Conservation (phyloP, 768 basidiomycete genomes). For the Termitomyces sp. region DNA sequence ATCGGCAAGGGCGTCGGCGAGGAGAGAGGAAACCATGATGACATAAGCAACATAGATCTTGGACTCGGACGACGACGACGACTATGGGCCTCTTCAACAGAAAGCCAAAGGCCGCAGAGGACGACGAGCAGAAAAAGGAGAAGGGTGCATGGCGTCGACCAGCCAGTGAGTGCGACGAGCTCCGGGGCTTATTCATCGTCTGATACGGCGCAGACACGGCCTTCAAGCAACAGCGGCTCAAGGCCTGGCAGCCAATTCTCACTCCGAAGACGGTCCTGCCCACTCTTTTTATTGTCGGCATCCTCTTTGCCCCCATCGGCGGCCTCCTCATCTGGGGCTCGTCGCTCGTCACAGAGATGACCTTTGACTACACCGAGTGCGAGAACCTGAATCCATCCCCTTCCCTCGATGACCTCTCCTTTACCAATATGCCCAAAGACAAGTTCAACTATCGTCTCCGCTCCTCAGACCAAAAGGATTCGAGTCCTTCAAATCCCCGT, state of each 20-base stretch:
- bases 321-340: slow-evolving; percentile 91
- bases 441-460: slow-evolving; percentile 65
- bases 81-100: slow-evolving; percentile 53
- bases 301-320: slow-evolving; percentile 95
- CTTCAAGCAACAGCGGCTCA: slow-evolving; percentile 98
- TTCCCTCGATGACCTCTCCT: slow-evolving; percentile 29
- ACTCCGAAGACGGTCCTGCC: slow-evolving; percentile 98
- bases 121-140: slow-evolving; percentile 63
- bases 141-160: slow-evolving; percentile 84
- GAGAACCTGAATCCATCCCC: slow-evolving; percentile 53
- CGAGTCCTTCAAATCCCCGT: slow-evolving; percentile 50
- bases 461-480: slow-evolving; percentile 45
- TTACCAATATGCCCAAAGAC: slow-evolving; percentile 55
- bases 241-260: slow-evolving; percentile 99
- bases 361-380: slow-evolving; percentile 93
- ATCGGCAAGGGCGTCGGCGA: slow-evolving; percentile 42
- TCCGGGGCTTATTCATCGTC: slow-evolving; percentile 15
- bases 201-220: slow-evolving; percentile 68
- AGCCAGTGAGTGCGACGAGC: slow-evolving; percentile 54
- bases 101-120: slow-evolving; percentile 10
- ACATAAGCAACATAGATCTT: slow-evolving; percentile 21
- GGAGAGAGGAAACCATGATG: slow-evolving; percentile 47
- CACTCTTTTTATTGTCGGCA: slow-evolving; percentile 89
- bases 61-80: slow-evolving; percentile 8
- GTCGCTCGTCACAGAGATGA: slow-evolving; percentile 82